Evolutionary conservation across 345 rosid species (phyloP), one percentile per base, ranked within the genome.

Genomic region (Eucalyptus regnans): DNA sequence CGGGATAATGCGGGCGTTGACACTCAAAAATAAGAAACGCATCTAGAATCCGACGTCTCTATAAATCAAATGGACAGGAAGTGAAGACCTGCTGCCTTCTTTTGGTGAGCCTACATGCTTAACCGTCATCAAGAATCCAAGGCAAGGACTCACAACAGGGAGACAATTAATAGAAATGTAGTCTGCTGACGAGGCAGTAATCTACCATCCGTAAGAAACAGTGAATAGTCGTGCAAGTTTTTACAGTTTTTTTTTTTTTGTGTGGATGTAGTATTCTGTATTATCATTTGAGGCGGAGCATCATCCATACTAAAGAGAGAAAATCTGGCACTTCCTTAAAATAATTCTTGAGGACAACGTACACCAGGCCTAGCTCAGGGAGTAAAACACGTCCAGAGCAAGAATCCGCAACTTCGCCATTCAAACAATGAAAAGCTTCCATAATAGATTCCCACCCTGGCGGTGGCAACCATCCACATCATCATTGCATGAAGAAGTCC

Each of bases 21-120:
- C 50, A 12, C 5, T 4, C 14, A 12, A 49, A 12, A 49, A 49
- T 50, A 50, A 50, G 7, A 15, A 50, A 50, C 1, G 7, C 52
- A 50, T 50, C 51, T 15, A 50, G 3, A 50, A 3, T 15, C 20
- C 0, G 0, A 15, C 18, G 0, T 50, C 1, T 15, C 18, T 50
- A 14, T 50, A 50, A 15, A 50, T 50, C 52, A 15, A 50, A 50
- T 50, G 52, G 52, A 50, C 7, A 6, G 52, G 52, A 1, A 6
- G 7, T 6, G 52, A 15, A 50, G 52, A 50, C 52, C 1, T 50
- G 3, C 7, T 50, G 3, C 52, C 52, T 50, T 50, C 52, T 7
- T 50, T 50, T 15, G 52, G 52, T 15, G 52, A 50, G 52, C 52
- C 18, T 6, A 15, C 18, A 50, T 0, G 52, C 52, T 15, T 50